A percentile compares a stretch with the other conserved stretches of the same genome.
Evolutionary conservation across 306 rosid species (phyloP).

Genomic region (Trifolium pratense): DNA sequence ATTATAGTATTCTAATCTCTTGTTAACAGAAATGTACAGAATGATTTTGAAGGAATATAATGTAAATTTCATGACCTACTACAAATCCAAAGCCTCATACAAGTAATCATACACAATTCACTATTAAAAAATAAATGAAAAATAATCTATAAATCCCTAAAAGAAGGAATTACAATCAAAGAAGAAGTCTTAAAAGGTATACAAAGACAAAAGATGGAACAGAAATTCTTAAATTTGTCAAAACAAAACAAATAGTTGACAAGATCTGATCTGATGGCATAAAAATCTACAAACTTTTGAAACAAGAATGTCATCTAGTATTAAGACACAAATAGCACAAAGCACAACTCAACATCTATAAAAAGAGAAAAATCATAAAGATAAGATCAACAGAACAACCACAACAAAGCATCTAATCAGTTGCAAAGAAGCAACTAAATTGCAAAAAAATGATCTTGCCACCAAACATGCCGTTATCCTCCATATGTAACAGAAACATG

Average conservation of each 20-base stretch:
- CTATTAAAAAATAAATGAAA: not conserved
- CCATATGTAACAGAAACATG: slow-evolving; percentile 38
- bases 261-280: slow-evolving; percentile 31
- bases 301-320: slow-evolving; percentile 32
- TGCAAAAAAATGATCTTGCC: slow-evolving; percentile 36
- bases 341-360: slow-evolving; percentile 26
- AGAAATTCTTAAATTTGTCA: not conserved
- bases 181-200: slow-evolving; percentile 14
- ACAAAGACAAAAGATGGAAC: slow-evolving; percentile 27
- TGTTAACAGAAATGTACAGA: slow-evolving; percentile 11
- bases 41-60: slow-evolving; percentile 2
- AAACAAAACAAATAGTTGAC: slow-evolving; percentile 22
- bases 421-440: slow-evolving; percentile 40
- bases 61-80: not conserved
- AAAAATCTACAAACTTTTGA: slow-evolving; percentile 13
- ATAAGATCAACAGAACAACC: slow-evolving; percentile 18
- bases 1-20: not conserved
- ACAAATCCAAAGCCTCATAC: not conserved
- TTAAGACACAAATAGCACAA: slow-evolving; percentile 9
- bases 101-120: not conserved
- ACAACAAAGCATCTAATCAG: slow-evolving; percentile 33
- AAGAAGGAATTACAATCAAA: slow-evolving; percentile 8
- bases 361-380: slow-evolving; percentile 11
- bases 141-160: not conserved
- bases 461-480: slow-evolving; percentile 43